Evolutionary conservation across 805 yeast genomes (phyloP), one percentile per base, ranked within the genome.

Genomic region (Wickerhamiella alocasiicola): DNA sequence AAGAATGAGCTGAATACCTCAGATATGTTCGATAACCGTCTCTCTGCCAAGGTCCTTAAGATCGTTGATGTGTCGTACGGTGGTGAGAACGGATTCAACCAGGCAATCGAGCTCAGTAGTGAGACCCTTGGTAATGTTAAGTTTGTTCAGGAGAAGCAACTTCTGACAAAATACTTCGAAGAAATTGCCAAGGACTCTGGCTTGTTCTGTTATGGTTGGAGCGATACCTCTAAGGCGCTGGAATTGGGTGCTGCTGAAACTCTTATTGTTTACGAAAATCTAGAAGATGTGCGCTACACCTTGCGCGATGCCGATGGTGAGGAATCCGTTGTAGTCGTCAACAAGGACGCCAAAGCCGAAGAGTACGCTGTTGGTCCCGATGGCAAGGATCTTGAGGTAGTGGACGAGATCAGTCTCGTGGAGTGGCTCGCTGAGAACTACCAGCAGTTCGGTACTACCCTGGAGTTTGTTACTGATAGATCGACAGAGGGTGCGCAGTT

Each of bases 351-450:
- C 50, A 74, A 80, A 37, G 83, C 79, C 61, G 80, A 81, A 59
- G 68, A 79, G 6, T 81, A 78, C 62, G 70, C 81, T 53, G 55
- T 80, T 41, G 97, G 87, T 65, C 82, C 78, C 60, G 81, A 94
- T 28, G 98, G 97, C 41, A 68, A 76, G 43, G 97, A 91, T 61
- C 81, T 91, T 81, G 98, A 91, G 61, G 65, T 81, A 41, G 73
- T 81, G 28, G 77, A 76, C 40, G 97, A 91, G 61, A 77, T 76
- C 64, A 75, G 84, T 30, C 71, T 91, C 54, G 72, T 91, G 50
- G 98, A 91, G 66, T 91, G 99, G 99, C 70, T 91, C 49, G 97
- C 98, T 37, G 98, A 88, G 67, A 83, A 85, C 65, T 91, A 91
- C 67, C 81, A 78, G 60, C 81, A 73, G 20, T 91, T 74, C 55